Base-by-base conservation (phyloP, 2,329 filamentous ascomycete species). In the Diaporthe amygdali region DNA sequence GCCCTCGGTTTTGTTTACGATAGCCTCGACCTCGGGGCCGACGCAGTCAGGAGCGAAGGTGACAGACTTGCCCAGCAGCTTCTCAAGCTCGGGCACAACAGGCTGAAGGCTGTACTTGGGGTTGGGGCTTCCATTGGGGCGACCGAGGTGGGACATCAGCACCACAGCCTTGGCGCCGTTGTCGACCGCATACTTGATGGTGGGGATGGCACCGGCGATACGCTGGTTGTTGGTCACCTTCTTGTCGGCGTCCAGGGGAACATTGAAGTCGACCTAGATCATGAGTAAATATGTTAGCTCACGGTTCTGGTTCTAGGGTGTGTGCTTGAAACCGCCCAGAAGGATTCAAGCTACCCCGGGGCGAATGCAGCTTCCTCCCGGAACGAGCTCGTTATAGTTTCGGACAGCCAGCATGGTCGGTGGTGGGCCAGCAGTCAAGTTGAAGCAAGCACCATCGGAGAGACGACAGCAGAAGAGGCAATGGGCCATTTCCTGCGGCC, bases 141-240 rank as follows among this genome's bases (percentile, higher is more conserved):
- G 96, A 79, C 96, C 96, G 74, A 99, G 93, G 85, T 99, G 96
- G 81, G 96, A 98, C 96, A 99, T 99, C 82, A 99, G 90, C 79
- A 98, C 86, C 73, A 99, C 95, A 63, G 95, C 88, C 89, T 97
- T 97, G 81, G 95, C 95, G 77, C 94, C 94, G 83, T 97, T 86
- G 76, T 97, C 94, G 79, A 96, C 87, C 80, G 95, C 95, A 84
- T 97, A 92, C 87, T 97, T 97, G 89, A 98, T 97, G 79, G 95
- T 97, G 79, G 95, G 95, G 75, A 97, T 86, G 79, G 96, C 96
- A 81, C 96, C 97, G 79, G 94, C 95, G 80, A 99, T 99, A 84
- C 96, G 95, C 88, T 99, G 96, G 86, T 92, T 94, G 91, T 99
- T 99, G 84, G 96, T 98, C 84, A 99, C 91, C 70, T 97, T 95